phyloP scores from a whole-genome alignment of 805 yeast species.

The Debaryomyces hansenii region DNA sequence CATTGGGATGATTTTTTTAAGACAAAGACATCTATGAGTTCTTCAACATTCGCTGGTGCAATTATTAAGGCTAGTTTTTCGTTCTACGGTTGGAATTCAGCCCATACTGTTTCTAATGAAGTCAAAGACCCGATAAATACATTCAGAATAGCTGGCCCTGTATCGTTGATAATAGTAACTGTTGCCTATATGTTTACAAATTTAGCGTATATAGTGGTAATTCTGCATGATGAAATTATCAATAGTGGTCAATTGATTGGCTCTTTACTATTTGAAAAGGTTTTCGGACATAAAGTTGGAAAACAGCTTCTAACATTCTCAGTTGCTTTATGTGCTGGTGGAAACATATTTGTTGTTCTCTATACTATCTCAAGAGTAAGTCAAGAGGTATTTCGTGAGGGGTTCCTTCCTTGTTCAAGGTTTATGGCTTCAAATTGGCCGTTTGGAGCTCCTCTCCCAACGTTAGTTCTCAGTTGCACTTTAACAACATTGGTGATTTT shows the following conservation, averaged over 20 bases:
- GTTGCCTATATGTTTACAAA: conserved; percentile 53
- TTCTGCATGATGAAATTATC: conserved; percentile 53
- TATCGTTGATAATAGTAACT: conserved; percentile 47
- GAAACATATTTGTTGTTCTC: conserved; percentile 61
- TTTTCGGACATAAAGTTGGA: conserved; percentile 55
- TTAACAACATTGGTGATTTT: conserved; percentile 42
- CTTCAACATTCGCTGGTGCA: conserved; percentile 53
- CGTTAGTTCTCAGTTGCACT: conserved; percentile 44
- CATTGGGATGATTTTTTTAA: conserved; percentile 28
- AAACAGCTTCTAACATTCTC: conserved; percentile 54
- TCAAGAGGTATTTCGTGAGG: conserved; percentile 67
- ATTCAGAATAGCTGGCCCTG: conserved; percentile 60
- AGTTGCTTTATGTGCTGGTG: conserved; percentile 61
- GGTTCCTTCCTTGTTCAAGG: conserved; percentile 54
- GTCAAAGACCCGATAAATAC: conserved; percentile 59
- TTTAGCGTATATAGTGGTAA: conserved; percentile 54
- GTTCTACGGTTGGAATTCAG: conserved; percentile 63
- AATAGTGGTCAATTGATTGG: conserved; percentile 61
- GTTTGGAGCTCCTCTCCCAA: conserved; percentile 54
- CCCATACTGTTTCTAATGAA: conserved; percentile 62
- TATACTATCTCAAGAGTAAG: conserved; percentile 61
- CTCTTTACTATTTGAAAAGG: conserved; percentile 53
- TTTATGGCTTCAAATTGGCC: conserved; percentile 58
- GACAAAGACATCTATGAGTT: conserved; percentile 32
- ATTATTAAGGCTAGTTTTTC: conserved; percentile 59